Conservation (phyloP, 2,329 filamentous ascomycete genomes). For the Aspergillaceae sp. region DNA sequence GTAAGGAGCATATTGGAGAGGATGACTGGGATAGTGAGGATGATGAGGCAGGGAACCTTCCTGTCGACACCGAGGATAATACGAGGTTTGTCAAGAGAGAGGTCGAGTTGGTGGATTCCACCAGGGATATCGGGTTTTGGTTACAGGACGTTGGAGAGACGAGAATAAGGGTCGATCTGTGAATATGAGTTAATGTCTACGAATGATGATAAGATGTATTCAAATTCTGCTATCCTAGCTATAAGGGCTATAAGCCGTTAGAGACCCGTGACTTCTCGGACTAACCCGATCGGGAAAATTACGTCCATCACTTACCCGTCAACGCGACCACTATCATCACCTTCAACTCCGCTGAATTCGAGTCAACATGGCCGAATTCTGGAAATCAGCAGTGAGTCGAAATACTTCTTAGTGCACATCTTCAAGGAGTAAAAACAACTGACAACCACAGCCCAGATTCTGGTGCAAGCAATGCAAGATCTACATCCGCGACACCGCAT, state of each 20-base stretch:
- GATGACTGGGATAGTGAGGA: constrained; percentile 41
- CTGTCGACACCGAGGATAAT: constrained; percentile 4
- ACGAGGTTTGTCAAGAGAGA: constrained; percentile 64
- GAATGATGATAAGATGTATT: not conserved
- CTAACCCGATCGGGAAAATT: not conserved
- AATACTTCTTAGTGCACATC: not conserved
- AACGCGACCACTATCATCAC: not conserved
- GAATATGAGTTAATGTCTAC: not conserved
- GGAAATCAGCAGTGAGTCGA: constrained; percentile 73
- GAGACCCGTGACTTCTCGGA: not conserved
- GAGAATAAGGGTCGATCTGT: constrained; percentile 59
- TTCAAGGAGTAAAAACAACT: constrained; percentile 4
- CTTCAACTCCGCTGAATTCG: not conserved
- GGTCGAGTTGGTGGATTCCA: constrained; percentile 69
- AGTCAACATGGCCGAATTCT: constrained; percentile 78
- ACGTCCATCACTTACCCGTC: not conserved
- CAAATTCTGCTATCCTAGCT: too few relatives aligned
- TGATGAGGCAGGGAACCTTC: constrained; percentile 23
- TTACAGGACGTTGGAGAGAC: constrained; percentile 63
- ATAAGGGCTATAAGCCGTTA: too few relatives aligned
- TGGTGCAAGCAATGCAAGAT: constrained; percentile 96
- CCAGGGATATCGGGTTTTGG: constrained; percentile 72
- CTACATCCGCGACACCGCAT: constrained; percentile 84
- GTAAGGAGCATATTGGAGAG: constrained; percentile 52
- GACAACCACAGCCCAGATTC: constrained; percentile 60